Conservation (phyloP, 768 basidiomycete genomes). For the Psilocybe sp. region DNA sequence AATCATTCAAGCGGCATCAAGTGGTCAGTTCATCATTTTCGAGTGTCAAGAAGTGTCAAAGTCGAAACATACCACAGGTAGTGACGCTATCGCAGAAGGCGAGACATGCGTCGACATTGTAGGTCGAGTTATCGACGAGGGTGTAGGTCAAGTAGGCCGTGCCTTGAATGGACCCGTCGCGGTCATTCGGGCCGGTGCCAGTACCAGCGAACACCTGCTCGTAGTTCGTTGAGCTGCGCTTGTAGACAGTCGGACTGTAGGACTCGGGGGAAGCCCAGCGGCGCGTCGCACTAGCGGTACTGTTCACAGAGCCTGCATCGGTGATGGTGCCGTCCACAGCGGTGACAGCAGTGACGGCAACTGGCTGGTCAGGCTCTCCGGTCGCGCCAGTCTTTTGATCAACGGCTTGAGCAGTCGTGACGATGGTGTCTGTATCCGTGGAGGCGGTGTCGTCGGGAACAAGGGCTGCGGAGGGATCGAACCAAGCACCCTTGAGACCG, state of each 20-base stretch:
- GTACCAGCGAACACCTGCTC: constrained; percentile 37
- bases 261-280: constrained; percentile 3
- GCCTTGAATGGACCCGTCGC: constrained; percentile 44
- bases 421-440: constrained; percentile 34
- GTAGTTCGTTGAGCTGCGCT: constrained; percentile 28
- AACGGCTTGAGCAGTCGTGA: constrained; percentile 28
- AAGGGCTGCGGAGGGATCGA: constrained; percentile 18
- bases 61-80: constrained; percentile 37
- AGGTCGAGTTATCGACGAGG: constrained; percentile 41
- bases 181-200: constrained; percentile 29
- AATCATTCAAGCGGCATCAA: not conserved
- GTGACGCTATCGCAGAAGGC: constrained; percentile 34
- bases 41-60: not conserved
- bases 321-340: constrained; percentile 41
- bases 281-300: constrained; percentile 9
- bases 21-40: too few species aligned
- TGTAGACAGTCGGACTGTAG: constrained; percentile 8
- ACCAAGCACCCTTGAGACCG: constrained; percentile 21
- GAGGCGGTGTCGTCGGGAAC: constrained; percentile 17
- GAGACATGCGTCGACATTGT: constrained; percentile 41
- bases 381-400: constrained; percentile 37
- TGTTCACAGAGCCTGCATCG: constrained; percentile 10
- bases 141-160: constrained; percentile 49
- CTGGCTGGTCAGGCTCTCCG: constrained; percentile 31
- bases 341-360: constrained; percentile 35